A percentile compares a stretch with the other conserved stretches of the same genome.
These are phyloP conservation scores for Lasiodiplodia sp. DNA, from an alignment of 2,329 filamentous ascomycete genomes.

Conservation along the genomic window DNA sequence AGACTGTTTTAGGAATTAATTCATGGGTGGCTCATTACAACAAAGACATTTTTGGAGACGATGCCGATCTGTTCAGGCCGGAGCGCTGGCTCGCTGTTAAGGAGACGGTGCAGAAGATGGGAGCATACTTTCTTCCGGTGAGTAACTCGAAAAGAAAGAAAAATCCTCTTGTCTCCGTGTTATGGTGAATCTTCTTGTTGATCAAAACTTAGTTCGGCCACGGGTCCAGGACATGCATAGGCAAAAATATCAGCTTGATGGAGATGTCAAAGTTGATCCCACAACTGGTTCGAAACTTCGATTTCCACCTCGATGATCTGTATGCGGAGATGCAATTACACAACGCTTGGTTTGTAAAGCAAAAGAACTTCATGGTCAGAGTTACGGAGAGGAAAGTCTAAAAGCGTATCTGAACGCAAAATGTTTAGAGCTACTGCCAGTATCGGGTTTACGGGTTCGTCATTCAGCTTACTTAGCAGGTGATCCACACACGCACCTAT, in stretches of 20 bases:
- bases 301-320: neutral
- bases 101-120: conserved; percentile 6
- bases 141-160: neutral
- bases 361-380: conserved; percentile 33
- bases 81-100: conserved; percentile 37
- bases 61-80: conserved; percentile 35
- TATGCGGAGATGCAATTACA: neutral
- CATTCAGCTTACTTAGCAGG: too few relatives aligned
- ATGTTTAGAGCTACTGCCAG: too few relatives aligned
- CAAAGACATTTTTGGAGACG: conserved; percentile 46
- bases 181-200: too few relatives aligned
- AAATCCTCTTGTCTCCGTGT: too few relatives aligned
- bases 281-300: conserved; percentile 30
- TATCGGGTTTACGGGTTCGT: too few relatives aligned
- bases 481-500: too few relatives aligned
- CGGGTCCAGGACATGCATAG: conserved; percentile 48
- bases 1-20: conserved; percentile 45
- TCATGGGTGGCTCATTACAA: conserved; percentile 48
- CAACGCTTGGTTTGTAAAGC: conserved; percentile 18
- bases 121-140: neutral
- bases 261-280: conserved; percentile 46
- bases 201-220: conserved; percentile 47
- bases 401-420: too few relatives aligned
- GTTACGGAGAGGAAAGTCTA: conserved; percentile 32
- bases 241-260: conserved; percentile 46